These are phyloP conservation scores for Leishmania mexicana DNA, from an alignment of 208 protist genomes.

Conservation along the genomic window DNA sequence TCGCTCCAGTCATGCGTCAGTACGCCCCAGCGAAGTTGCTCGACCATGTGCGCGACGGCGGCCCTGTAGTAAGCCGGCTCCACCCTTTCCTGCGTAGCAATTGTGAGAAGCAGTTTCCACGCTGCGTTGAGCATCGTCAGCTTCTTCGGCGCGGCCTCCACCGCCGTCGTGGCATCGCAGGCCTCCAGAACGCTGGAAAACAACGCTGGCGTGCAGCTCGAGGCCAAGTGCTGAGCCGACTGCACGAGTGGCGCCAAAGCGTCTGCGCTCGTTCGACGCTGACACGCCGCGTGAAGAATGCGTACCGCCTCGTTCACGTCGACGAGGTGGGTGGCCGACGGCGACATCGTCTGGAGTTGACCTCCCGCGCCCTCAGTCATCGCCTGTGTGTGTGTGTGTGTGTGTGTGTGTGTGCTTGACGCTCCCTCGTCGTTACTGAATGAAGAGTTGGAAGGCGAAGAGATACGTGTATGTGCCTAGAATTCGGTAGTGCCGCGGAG, in stretches of 20 bases:
- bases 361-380: not conserved
- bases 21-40: conserved; percentile 58
- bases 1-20: conserved; percentile 81
- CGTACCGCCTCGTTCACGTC: conserved; percentile 26
- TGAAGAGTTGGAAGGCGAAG: not conserved
- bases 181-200: conserved; percentile 43
- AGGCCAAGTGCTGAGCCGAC: conserved; percentile 23
- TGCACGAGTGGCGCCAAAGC: conserved; percentile 24
- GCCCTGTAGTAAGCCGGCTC: conserved; percentile 22
- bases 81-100: conserved; percentile 37
- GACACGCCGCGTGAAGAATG: conserved; percentile 22
- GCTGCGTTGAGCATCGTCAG: conserved; percentile 57
- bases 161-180: conserved; percentile 39
- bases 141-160: conserved; percentile 33
- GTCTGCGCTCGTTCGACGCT: conserved; percentile 9
- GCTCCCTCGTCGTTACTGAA: not conserved
- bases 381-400: not conserved
- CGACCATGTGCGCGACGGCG: conserved; percentile 56
- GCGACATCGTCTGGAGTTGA: conserved; percentile 8
- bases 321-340: conserved; percentile 6
- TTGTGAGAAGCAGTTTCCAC: conserved; percentile 72
- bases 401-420: not conserved
- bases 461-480: not conserved
- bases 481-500: not conserved
- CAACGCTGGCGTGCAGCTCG: conserved; percentile 36